Base-by-base conservation (phyloP, 257 asterid genomes). In the Voacanga thouarsii region DNA sequence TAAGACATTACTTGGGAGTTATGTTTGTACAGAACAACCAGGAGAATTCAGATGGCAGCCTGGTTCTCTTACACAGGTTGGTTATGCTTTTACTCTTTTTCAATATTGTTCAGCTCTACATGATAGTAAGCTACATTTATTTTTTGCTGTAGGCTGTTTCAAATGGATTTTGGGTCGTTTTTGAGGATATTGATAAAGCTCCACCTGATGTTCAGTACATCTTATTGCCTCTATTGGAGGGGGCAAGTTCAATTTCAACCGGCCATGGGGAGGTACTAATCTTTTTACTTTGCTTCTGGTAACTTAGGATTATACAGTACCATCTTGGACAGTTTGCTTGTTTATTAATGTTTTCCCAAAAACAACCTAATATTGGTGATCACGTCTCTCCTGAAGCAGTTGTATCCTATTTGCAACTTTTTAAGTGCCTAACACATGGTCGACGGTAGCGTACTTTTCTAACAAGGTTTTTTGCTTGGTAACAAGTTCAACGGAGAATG, bases 1-100 rank as follows among this genome's bases (percentile, higher is more conserved):
- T 67, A 96, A 90, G 84, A 92, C 96, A 72, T 80, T 96, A 83
- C 85, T 96, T 79, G 99, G 99, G 80, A 90, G 90, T 80, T 91
- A 93, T 85, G 97, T 96, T 75, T 93, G 94, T 83, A 85, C 96
- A 0, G 99, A 93, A 78, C 85, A 86, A 81, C 99, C 99, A 77
- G 99, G 99, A 50, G 99, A 96, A 86, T 96, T 96, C 90, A 89
- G 90, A 88, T 96, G 99, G 99, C 99, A 93, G 82, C 96, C 96
- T 85, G 99, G 98, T 82, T 90, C 97, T 79, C 98, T 96, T 74
- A 88, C 97, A 53, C 99, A 93, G 98, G 99, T 95, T 82, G 82
- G 86, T 33, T 76, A 71, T 37, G 11, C 45, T 66, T 71, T 64
- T 57, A 44, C 16, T 53, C 33, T 73, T 77, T 75, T 23, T 75